Percentiles rank a stretch among this genome's conserved stretches.
Conservation (phyloP, 2,329 filamentous ascomycete genomes). For the Trichoderma sp. region DNA sequence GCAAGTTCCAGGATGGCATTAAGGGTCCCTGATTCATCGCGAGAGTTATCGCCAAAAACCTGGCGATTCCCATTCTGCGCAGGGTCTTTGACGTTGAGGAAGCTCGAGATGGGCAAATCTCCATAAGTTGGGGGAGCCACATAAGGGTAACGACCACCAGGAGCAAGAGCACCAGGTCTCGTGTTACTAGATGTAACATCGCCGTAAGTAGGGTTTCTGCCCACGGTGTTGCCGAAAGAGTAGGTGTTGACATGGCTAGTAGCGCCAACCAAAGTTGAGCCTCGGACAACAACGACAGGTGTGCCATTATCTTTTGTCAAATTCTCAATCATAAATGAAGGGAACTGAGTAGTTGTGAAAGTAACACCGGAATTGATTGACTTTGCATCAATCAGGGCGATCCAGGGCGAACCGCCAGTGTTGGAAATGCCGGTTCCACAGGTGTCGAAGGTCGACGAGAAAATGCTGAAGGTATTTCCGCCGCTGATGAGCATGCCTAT, state of each 20-base stretch:
- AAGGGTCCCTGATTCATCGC: constrained; percentile 38
- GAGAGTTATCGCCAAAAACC: constrained; percentile 38
- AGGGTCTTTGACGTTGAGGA: constrained; percentile 39
- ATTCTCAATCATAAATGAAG: constrained; percentile 45
- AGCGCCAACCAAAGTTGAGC: constrained; percentile 31
- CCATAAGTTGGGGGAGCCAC: constrained; percentile 41
- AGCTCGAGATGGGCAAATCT: constrained; percentile 29
- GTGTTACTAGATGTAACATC: constrained; percentile 30
- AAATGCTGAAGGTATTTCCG: constrained; percentile 40
- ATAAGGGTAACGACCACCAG: constrained; percentile 37
- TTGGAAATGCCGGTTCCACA: constrained; percentile 37
- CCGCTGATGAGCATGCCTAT: constrained; percentile 32
- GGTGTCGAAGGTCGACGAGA: constrained; percentile 41
- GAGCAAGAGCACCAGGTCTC: constrained; percentile 37
- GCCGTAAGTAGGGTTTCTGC: constrained; percentile 40
- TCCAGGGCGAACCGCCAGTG: constrained; percentile 39
- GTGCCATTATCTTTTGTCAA: constrained; percentile 40
- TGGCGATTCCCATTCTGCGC: constrained; percentile 29
- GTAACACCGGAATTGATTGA: constrained; percentile 43
- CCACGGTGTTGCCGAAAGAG: constrained; percentile 43
- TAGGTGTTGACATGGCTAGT: constrained; percentile 39
- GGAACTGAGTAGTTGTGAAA: constrained; percentile 36
- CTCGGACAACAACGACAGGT: constrained; percentile 34
- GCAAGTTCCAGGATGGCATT: constrained; percentile 39
- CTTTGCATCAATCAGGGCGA: constrained; percentile 40